phyloP scores from a whole-genome alignment of 2,329 filamentous ascomycete genomes.

The Xylaria sp. region DNA sequence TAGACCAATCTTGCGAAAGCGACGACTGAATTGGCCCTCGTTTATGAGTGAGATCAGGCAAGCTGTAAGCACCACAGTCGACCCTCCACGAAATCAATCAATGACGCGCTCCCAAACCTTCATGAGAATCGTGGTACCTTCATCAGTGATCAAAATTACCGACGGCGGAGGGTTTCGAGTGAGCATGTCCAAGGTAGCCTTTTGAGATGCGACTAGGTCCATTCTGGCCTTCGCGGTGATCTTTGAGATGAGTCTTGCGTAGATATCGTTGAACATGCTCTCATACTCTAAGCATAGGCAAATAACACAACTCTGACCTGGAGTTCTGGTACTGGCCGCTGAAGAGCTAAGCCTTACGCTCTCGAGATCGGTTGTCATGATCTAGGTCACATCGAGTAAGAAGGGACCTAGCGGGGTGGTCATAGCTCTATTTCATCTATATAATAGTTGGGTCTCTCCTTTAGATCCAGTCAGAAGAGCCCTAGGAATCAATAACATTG shows the following conservation, averaged over 20 bases:
- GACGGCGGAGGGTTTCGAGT: conserved; percentile 31
- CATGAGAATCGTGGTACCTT: conserved; percentile 19
- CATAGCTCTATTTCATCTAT: too few species aligned
- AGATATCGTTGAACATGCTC: conserved; percentile 27
- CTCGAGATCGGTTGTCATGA: too few species aligned
- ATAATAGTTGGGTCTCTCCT: too few species aligned
- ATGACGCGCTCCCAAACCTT: conserved; percentile 36
- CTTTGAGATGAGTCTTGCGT: conserved; percentile 31
- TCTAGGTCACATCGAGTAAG: too few species aligned
- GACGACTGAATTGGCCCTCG: conserved; percentile 40
- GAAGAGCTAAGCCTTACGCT: conserved; percentile 11
- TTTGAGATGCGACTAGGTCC: conserved; percentile 33
- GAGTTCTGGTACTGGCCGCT: conserved; percentile 15
- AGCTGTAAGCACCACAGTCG: conserved; percentile 32
- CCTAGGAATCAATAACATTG: too few species aligned
- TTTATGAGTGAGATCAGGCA: conserved; percentile 36
- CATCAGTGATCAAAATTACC: conserved; percentile 31
- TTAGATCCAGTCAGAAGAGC: too few species aligned
- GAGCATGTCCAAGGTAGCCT: conserved; percentile 32
- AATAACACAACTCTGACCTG: conserved; percentile 26
- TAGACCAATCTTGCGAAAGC: conserved; percentile 45
- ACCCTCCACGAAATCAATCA: conserved; percentile 32
- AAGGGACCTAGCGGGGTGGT: too few species aligned
- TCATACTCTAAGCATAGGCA: conserved; percentile 36
- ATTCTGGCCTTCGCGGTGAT: conserved; percentile 33